phyloP scores from a whole-genome alignment of 1,139 yeast species.

The Suhomyces panamericanus region DNA sequence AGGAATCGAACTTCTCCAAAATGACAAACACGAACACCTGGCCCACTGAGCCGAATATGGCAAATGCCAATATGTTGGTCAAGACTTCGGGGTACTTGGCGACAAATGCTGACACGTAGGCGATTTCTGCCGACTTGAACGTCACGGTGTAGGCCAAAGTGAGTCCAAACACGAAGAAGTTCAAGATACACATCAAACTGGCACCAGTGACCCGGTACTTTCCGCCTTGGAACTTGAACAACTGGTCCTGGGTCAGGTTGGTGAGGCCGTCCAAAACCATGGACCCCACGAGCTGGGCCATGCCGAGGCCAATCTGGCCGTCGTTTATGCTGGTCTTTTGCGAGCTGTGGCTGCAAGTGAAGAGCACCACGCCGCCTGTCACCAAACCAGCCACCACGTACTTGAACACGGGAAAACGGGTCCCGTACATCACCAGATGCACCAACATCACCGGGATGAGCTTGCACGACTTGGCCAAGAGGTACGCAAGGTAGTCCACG shows the following conservation, averaged over 20 bases:
- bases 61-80: constrained; percentile 63
- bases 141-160: constrained; percentile 42
- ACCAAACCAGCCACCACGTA: constrained; percentile 74
- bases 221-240: constrained; percentile 47
- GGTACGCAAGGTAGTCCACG: constrained; percentile 81
- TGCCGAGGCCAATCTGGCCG: constrained; percentile 54
- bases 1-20: constrained; percentile 78
- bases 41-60: constrained; percentile 84
- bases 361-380: constrained; percentile 77
- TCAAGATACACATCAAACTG: constrained; percentile 81
- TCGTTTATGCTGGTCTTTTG: constrained; percentile 33
- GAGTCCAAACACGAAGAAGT: constrained; percentile 51
- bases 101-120: constrained; percentile 50
- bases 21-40: constrained; percentile 89
- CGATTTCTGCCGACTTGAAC: constrained; percentile 48
- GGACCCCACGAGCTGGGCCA: constrained; percentile 57
- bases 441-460: constrained; percentile 89
- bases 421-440: constrained; percentile 70
- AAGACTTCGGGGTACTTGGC: constrained; percentile 50
- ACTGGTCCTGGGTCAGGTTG: constrained; percentile 87
- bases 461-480: constrained; percentile 91
- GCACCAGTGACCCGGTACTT: constrained; percentile 57
- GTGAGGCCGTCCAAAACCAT: constrained; percentile 87
- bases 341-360: constrained; percentile 54
- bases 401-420: constrained; percentile 72